These are phyloP conservation scores for Venturia pyrina DNA, from an alignment of 2,329 filamentous ascomycete species.

Conservation along the genomic window DNA sequence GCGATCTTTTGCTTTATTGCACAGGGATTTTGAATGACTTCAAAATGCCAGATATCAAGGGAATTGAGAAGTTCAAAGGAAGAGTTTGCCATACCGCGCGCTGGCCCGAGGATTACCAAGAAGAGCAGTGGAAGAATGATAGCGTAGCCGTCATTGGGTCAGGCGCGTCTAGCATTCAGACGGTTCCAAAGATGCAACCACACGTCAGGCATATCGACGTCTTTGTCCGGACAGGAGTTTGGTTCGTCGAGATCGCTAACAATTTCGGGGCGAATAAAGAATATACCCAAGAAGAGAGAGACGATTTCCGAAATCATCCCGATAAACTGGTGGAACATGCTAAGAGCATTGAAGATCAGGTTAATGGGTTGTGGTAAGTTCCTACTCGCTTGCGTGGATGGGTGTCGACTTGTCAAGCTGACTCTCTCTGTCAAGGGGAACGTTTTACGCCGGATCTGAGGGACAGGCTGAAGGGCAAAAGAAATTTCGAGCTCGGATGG, in stretches of 20 bases:
- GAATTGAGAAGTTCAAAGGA: constrained; percentile 32
- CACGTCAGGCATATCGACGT: constrained; percentile 31
- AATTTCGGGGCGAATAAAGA: constrained; percentile 29
- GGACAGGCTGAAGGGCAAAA: constrained; percentile 30
- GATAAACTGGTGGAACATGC: constrained; percentile 36
- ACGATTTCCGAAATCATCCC: constrained; percentile 30
- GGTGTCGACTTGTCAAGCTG: neutral
- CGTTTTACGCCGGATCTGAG: constrained; percentile 34
- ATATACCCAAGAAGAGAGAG: constrained; percentile 28
- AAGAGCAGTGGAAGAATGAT: constrained; percentile 31
- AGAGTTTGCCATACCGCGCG: constrained; percentile 33
- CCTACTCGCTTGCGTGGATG: neutral
- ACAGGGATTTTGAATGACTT: constrained; percentile 37
- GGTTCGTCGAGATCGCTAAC: constrained; percentile 36
- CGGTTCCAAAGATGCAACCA: constrained; percentile 31
- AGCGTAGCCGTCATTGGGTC: constrained; percentile 38
- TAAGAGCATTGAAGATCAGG: constrained; percentile 38
- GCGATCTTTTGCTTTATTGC: constrained; percentile 34
- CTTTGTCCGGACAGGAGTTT: constrained; percentile 34
- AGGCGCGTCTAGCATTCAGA: constrained; percentile 33
- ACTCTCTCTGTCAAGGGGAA: neutral
- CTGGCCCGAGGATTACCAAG: constrained; percentile 31
- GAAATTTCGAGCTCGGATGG: constrained; percentile 35
- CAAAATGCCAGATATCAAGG: constrained; percentile 35
- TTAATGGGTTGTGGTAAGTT: constrained; percentile 38